phyloP scores from a whole-genome alignment of 495 filamentous ascomycete species.

The Delitschia confertaspora region DNA sequence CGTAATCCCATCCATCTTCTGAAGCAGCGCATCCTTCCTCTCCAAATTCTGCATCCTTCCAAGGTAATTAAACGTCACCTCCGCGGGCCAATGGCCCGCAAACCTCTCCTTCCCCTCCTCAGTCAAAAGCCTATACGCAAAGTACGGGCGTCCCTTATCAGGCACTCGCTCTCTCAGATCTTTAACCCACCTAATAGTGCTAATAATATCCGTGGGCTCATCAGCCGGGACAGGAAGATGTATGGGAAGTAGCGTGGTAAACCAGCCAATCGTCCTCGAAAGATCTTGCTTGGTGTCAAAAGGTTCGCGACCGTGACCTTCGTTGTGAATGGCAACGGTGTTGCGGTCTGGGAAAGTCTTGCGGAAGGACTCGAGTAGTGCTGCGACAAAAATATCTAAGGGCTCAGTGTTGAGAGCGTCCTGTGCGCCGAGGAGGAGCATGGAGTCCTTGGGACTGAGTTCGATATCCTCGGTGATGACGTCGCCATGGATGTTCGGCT shows the following conservation, averaged over 20 bases:
- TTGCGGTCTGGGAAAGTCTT: conserved; percentile 26
- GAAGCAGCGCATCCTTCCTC: conserved; percentile 51
- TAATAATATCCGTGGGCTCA: conserved; percentile 25
- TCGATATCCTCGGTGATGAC: conserved; percentile 22
- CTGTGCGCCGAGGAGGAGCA: conserved; percentile 15
- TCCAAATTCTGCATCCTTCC: conserved; percentile 56
- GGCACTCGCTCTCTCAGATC: conserved; percentile 18
- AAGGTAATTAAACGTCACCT: conserved; percentile 64
- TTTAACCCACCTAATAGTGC: conserved; percentile 27
- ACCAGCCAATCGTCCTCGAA: conserved; percentile 33
- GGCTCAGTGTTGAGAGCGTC: conserved; percentile 28
- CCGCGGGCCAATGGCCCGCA: conserved; percentile 49
- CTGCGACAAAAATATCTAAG: conserved; percentile 28
- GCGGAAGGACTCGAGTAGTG: conserved; percentile 33
- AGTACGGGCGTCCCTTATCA: conserved; percentile 28
- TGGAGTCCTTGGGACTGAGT: conserved; percentile 15
- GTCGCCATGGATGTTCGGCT: conserved; percentile 22
- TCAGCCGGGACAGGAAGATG: conserved; percentile 20
- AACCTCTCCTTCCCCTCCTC: conserved; percentile 38
- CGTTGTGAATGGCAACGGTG: conserved; percentile 28
- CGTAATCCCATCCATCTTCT: conserved; percentile 41
- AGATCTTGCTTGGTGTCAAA: conserved; percentile 27
- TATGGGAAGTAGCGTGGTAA: conserved; percentile 30
- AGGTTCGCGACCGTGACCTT: conserved; percentile 33
- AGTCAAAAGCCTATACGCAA: conserved; percentile 41